Evolutionary conservation across 2,329 filamentous ascomycete genomes (phyloP), one percentile per base, ranked within the genome.

Genomic region (Fonsecaea multimorphosa): DNA sequence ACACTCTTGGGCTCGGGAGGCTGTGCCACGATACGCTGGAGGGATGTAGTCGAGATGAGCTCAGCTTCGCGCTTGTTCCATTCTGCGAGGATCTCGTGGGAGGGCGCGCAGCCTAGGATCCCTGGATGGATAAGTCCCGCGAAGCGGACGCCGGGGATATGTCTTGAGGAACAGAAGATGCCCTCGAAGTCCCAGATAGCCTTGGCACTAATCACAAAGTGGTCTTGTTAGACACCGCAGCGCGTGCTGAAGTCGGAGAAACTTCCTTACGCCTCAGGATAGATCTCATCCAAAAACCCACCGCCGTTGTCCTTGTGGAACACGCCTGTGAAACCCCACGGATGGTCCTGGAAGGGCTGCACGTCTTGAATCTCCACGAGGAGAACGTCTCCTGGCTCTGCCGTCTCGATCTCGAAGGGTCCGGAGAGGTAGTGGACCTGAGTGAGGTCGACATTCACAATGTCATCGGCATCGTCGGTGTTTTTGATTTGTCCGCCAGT

Each of bases 341-440:
- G 92, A 64, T 90, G 87, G 32, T 95, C 87, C 68, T 94, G 84
- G 70, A 96, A 88, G 0, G 93, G 93, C 79, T 97, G 92, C 0
- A 97, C 91, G 73, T 97, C 93, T 77, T 94, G 92, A 70, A 97
- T 97, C 76, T 97, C 92, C 7, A 97, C 91, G 0, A 96, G 80
- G 0, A 96, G 83, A 0, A 96, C 83, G 74, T 97, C 93, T 0
- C 93, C 93, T 0, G 93, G 92, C 76, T 93, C 87, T 0, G 92
- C 92, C 0, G 87, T 89, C 74, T 93, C 90, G 63, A 97, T 85
- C 61, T 97, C 91, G 70, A 97, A 97, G 0, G 93, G 93, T 0
- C 93, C 93, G 0, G 90, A 93, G 4, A 97, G 85, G 76, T 96
- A 97, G 78, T 97, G 93, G 54, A 96, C 86, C 64, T 86, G 85